Percentiles rank a stretch among this genome's conserved stretches.
Evolutionary conservation across 2,329 filamentous ascomycete genomes (phyloP).

Genomic region (Fusarium poae): DNA sequence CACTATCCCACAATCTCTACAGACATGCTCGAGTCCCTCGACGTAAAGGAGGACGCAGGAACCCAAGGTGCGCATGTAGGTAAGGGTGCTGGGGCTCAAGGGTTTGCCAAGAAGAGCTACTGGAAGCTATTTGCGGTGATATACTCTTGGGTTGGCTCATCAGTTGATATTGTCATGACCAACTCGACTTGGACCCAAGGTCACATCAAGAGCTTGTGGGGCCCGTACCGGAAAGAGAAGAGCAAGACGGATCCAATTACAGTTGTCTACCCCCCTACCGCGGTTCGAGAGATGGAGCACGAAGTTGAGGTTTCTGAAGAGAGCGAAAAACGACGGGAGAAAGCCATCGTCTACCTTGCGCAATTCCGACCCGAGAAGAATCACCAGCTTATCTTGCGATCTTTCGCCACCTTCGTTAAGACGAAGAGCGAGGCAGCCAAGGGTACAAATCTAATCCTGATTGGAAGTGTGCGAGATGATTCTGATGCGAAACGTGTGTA

Average conservation of each 20-base stretch:
- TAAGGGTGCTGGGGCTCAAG: slow-evolving; percentile 78
- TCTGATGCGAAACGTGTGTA: slow-evolving; percentile 87
- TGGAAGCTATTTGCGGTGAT: slow-evolving; percentile 87
- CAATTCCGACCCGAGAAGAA: slow-evolving; percentile 99
- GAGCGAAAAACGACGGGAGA: slow-evolving; percentile 77
- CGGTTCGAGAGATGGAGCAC: slow-evolving; percentile 84
- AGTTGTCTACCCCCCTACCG: slow-evolving; percentile 92
- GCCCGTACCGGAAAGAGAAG: slow-evolving; percentile 63
- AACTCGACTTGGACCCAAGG: slow-evolving; percentile 95
- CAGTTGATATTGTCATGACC: slow-evolving; percentile 95
- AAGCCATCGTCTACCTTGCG: slow-evolving; percentile 88
- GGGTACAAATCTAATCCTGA: slow-evolving; percentile 79
- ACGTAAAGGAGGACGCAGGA: slow-evolving; percentile 70
- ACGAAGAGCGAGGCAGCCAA: slow-evolving; percentile 63
- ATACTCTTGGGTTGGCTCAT: slow-evolving; percentile 85
- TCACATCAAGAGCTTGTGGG: slow-evolving; percentile 87
- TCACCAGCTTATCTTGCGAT: slow-evolving; percentile 85
- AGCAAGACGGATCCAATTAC: slow-evolving; percentile 68
- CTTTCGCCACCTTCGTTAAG: slow-evolving; percentile 83
- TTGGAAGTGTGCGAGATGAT: slow-evolving; percentile 92
- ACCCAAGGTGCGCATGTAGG: slow-evolving; percentile 85
- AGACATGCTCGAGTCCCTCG: slow-evolving; percentile 91
- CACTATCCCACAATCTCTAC: slow-evolving; percentile 99
- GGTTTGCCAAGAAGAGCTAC: slow-evolving; percentile 80
- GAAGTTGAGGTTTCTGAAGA: slow-evolving; percentile 77